Conservation (phyloP, 2,329 filamentous ascomycete genomes). For the Canariomyces notabilis region DNA sequence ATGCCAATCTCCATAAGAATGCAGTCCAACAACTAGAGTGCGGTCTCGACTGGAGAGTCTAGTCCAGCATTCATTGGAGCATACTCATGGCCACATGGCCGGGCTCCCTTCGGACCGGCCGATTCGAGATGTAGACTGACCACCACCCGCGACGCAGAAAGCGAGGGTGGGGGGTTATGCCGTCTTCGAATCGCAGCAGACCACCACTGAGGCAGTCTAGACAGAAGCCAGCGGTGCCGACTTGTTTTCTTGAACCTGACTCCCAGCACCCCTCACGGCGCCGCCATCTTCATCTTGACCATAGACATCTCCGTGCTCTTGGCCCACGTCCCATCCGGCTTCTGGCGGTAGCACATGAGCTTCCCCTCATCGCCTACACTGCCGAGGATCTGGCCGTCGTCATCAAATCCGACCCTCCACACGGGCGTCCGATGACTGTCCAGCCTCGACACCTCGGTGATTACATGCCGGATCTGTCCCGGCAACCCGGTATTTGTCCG, state of each 20-base stretch:
- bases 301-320: slow-evolving; percentile 57
- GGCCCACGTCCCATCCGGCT: slow-evolving; percentile 52
- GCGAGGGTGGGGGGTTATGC: neutral
- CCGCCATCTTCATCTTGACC: slow-evolving; percentile 51
- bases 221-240: neutral
- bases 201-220: neutral
- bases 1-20: too few relatives aligned
- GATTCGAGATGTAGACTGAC: too few relatives aligned
- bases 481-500: slow-evolving; percentile 53
- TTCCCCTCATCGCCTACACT: slow-evolving; percentile 73
- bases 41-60: too few relatives aligned
- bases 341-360: slow-evolving; percentile 57
- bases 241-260: neutral
- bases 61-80: too few relatives aligned
- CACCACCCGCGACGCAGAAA: too few relatives aligned
- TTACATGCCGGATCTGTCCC: slow-evolving; percentile 61
- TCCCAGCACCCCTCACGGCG: slow-evolving; percentile 12
- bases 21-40: too few relatives aligned
- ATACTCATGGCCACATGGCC: too few relatives aligned
- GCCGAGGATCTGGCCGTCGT: slow-evolving; percentile 66
- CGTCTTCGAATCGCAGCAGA: neutral
- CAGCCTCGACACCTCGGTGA: slow-evolving; percentile 60
- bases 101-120: too few relatives aligned
- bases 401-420: slow-evolving; percentile 69
- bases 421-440: slow-evolving; percentile 65